Percentiles rank a stretch among this genome's conserved stretches.
Conservation (phyloP, 805 yeast genomes). For the Torulaspora quercuum region DNA sequence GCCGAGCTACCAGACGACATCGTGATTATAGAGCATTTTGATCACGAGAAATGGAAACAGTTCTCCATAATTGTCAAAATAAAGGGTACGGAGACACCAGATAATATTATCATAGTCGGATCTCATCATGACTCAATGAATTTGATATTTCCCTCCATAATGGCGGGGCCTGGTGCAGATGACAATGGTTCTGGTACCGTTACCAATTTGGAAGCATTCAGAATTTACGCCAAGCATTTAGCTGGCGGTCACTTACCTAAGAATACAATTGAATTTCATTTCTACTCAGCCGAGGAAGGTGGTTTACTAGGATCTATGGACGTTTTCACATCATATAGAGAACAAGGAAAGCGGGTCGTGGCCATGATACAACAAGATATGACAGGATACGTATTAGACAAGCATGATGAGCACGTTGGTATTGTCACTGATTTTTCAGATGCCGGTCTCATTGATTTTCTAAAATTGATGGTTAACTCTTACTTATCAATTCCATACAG, state of each 20-base stretch:
- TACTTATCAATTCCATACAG: constrained; percentile 68
- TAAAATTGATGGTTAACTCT: constrained; percentile 55
- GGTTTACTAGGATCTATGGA: constrained; percentile 85
- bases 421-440: constrained; percentile 70
- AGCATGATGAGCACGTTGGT: constrained; percentile 66
- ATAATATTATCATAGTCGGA: constrained; percentile 65
- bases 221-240: constrained; percentile 47
- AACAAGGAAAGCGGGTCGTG: constrained; percentile 49
- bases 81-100: constrained; percentile 44
- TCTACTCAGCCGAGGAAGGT: constrained; percentile 93
- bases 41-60: constrained; percentile 74
- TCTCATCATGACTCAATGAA: constrained; percentile 88
- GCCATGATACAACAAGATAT: constrained; percentile 94
- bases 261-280: constrained; percentile 86
- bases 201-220: constrained; percentile 70
- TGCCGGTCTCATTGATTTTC: constrained; percentile 50
- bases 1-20: constrained; percentile 34
- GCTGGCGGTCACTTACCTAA: constrained; percentile 45
- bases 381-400: constrained; percentile 71
- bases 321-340: constrained; percentile 54
- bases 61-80: constrained; percentile 68
- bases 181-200: constrained; percentile 90
- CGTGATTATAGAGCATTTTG: constrained; percentile 46
- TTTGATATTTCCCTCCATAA: constrained; percentile 59
- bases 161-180: constrained; percentile 91